Evolutionary conservation across 768 basidiomycete genomes (phyloP).

Genomic region (Kwoniella heveanensis): DNA sequence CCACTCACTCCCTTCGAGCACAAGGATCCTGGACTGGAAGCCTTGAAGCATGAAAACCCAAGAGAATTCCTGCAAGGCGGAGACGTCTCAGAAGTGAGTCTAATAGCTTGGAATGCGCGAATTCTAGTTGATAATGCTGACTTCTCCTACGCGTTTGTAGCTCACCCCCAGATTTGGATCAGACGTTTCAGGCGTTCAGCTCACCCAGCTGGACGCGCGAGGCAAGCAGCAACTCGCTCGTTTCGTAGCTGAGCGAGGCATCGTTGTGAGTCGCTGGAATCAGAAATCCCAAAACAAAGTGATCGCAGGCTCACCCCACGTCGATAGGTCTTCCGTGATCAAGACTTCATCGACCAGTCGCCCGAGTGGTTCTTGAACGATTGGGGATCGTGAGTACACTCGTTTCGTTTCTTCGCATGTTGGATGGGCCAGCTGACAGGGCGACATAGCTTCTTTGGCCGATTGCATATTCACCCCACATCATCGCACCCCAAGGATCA

Average conservation of each 20-base stretch:
- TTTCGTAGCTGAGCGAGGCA: slow-evolving; percentile 48
- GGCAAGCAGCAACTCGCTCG: slow-evolving; percentile 58
- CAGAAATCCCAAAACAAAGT: no score
- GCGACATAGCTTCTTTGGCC: slow-evolving; percentile 54
- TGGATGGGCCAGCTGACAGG: background rate
- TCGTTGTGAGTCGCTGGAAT: slow-evolving; percentile 40
- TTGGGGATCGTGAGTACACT: slow-evolving; percentile 61
- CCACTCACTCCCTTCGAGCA: slow-evolving; percentile 74
- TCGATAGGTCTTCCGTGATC: slow-evolving; percentile 65
- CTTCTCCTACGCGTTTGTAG: background rate
- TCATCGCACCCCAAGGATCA: slow-evolving; percentile 73
- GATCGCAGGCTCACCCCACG: background rate
- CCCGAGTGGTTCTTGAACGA: slow-evolving; percentile 59
- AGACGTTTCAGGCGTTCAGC: slow-evolving; percentile 71
- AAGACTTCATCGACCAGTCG: slow-evolving; percentile 70
- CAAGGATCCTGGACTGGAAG: slow-evolving; percentile 73
- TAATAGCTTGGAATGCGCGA: no score
- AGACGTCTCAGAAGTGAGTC: slow-evolving; percentile 31
- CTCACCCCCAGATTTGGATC: slow-evolving; percentile 75
- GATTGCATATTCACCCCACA: slow-evolving; percentile 79
- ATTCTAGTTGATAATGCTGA: no score
- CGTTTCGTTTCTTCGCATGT: no score
- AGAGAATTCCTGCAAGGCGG: slow-evolving; percentile 68
- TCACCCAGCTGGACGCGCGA: slow-evolving; percentile 64
- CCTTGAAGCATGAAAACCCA: slow-evolving; percentile 65